Evolutionary conservation across 2,329 filamentous ascomycete genomes (phyloP).

Genomic region (Beauveria pseudobassiana): DNA sequence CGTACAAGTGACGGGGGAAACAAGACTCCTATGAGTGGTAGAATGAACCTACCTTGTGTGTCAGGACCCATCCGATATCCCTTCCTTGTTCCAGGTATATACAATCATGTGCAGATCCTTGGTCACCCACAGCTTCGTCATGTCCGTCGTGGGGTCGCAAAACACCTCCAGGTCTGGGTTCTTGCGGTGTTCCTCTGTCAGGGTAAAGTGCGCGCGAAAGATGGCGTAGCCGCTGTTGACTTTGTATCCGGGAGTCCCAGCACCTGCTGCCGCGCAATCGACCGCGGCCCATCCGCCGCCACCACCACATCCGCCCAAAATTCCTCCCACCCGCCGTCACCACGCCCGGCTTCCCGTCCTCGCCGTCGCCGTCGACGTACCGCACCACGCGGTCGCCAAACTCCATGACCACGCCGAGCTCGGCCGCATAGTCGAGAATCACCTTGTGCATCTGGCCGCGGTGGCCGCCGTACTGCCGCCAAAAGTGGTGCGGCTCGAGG

Average conservation of each 20-base stretch:
- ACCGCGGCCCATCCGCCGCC: neutral
- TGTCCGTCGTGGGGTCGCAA: neutral
- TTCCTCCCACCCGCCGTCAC: neutral
- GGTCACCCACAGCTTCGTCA: neutral
- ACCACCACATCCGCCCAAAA: neutral
- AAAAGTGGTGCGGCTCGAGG: neutral
- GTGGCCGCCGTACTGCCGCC: neutral
- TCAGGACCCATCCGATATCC: neutral
- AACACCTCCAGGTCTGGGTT: neutral
- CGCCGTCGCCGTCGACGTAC: neutral
- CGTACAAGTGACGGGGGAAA: too few species aligned
- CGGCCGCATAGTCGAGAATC: neutral
- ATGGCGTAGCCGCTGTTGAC: neutral
- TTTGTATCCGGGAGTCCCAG: neutral
- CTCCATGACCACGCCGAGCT: neutral
- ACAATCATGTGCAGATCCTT: neutral
- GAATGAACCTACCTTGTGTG: neutral
- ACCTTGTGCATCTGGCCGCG: neutral
- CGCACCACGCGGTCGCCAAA: neutral
- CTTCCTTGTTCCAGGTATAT: neutral
- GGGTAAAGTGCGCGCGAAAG: neutral
- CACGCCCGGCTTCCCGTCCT: neutral
- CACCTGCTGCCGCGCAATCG: neutral
- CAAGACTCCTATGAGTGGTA: too few species aligned
- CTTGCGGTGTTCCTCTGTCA: neutral